phyloP scores from a whole-genome alignment of 768 basidiomycete species.

The Termitomyces sp. region DNA sequence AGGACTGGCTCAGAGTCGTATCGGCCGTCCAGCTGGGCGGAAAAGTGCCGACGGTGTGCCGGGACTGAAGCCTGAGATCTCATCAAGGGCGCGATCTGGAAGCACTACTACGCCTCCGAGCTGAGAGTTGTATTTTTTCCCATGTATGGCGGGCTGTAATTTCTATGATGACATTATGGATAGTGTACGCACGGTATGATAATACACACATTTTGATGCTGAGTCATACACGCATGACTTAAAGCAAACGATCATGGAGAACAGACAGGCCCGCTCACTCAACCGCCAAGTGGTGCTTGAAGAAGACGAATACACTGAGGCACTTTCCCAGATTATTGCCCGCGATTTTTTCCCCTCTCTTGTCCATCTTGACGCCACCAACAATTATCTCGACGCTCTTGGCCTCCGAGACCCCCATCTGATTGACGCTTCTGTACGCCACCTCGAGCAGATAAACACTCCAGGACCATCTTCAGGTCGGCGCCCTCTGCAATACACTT shows the following conservation, averaged over 20 bases:
- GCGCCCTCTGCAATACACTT: slow-evolving; percentile 34
- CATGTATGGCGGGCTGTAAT: slow-evolving; percentile 5
- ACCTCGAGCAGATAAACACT: slow-evolving; percentile 62
- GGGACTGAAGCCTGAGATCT: background rate
- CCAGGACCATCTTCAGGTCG: slow-evolving; percentile 32
- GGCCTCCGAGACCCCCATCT: slow-evolving; percentile 70
- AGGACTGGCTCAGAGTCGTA: slow-evolving; percentile 44
- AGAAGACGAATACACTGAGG: slow-evolving; percentile 94
- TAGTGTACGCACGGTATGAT: background rate
- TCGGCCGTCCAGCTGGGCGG: slow-evolving; percentile 37
- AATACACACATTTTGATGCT: background rate
- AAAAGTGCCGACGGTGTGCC: slow-evolving; percentile 25
- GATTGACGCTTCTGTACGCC: slow-evolving; percentile 73
- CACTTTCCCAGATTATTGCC: slow-evolving; percentile 88
- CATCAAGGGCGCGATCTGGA: slow-evolving; percentile 15
- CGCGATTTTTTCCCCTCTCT: slow-evolving; percentile 98
- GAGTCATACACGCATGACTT: slow-evolving; percentile 1
- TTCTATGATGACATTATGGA: slow-evolving; percentile 12
- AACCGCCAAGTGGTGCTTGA: slow-evolving; percentile 72
- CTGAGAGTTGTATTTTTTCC: slow-evolving; percentile 2
- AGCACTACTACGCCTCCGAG: slow-evolving; percentile 8
- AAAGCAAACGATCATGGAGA: slow-evolving; percentile 8
- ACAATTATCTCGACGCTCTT: slow-evolving; percentile 80
- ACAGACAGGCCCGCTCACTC: slow-evolving; percentile 44
- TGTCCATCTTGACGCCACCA: slow-evolving; percentile 83